Evolutionary conservation across 345 rosid species (phyloP), one percentile per base, ranked within the genome.

Genomic region (Geranium rotundifolium): DNA sequence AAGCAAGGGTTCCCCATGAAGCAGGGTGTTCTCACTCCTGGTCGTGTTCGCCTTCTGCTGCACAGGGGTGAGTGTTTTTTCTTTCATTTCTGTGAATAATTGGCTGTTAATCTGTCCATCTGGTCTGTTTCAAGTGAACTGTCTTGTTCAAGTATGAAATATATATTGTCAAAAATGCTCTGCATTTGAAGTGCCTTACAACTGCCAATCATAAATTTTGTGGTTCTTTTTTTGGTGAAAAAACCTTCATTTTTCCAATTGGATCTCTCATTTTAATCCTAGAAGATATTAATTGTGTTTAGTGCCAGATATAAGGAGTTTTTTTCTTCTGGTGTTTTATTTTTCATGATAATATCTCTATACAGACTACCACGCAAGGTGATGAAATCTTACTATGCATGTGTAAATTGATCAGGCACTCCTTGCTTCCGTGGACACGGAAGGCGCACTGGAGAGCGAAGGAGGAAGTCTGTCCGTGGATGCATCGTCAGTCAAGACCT

Each of bases 391-490:
- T 60, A 31, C 7, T 31, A 31, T 37, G 6, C 10, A 37, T 54
- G 0, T 67, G n/a, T n/a, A n/a, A n/a, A n/a, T 31, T 72, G 71
- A 37, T 19, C 73, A 87, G 95, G 91, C 4, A 83, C 87, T 52
- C 89, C 95, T 17, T 85, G 91, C 72, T 85, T 88, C 76, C 82
- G 84, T 71, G 95, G 95, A 37, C 75, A 77, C 16, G 95, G 91
- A 67, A 82, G 95, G 70, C 84, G 85, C 54, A 83, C 70, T 60
- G 89, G 91, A 17, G 91, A 83, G 77, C 76, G 90, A 41, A 83
- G 95, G 70, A 79, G 95, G 69, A 88, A 88, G 84, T 88, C 95
- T 63, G 95, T 85, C 12, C 86, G 90, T 15, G 95, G 95, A 9
- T 88, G 95, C 70, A 85, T 85, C 59, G 95, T 88, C 59, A 89